These are phyloP conservation scores for Cyclotella cryptica DNA, from an alignment of 108 stramenopile species.

Conservation along the genomic window DNA sequence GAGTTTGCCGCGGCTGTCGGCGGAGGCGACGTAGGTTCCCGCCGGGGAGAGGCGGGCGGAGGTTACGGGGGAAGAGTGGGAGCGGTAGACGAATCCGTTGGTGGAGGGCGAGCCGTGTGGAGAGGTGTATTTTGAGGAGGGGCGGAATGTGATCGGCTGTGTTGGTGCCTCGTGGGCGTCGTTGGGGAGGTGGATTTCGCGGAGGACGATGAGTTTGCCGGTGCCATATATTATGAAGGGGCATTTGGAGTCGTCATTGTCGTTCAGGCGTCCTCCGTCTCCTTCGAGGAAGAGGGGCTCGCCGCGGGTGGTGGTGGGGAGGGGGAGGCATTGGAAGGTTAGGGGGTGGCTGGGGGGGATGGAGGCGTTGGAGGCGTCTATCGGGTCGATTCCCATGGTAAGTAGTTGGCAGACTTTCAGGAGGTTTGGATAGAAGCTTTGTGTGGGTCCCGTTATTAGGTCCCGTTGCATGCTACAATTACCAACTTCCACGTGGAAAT, in stretches of 20 bases:
- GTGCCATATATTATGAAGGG: slow-evolving; percentile 69
- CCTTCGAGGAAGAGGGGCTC: slow-evolving; percentile 77
- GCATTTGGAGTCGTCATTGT: slow-evolving; percentile 32
- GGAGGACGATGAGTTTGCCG: slow-evolving; percentile 66
- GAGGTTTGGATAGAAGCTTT: too few relatives aligned
- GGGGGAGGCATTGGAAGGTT: slow-evolving; percentile 56
- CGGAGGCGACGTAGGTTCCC: slow-evolving; percentile 92
- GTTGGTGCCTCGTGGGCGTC: neutral
- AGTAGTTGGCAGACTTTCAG: too few relatives aligned
- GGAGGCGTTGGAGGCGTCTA: slow-evolving; percentile 77
- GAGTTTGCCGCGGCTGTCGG: slow-evolving; percentile 85
- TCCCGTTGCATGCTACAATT: too few relatives aligned
- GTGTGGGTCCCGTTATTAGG: too few relatives aligned
- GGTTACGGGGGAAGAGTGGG: slow-evolving; percentile 84
- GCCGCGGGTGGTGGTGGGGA: slow-evolving; percentile 75
- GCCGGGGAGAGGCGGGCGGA: slow-evolving; percentile 78
- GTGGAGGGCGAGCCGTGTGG: slow-evolving; percentile 31
- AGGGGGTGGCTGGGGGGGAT: slow-evolving; percentile 71
- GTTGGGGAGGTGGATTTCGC: slow-evolving; percentile 42
- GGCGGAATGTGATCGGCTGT: neutral
- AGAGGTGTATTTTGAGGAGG: slow-evolving; percentile 9
- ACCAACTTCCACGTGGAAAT: too few relatives aligned
- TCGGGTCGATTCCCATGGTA: slow-evolving; percentile 44
- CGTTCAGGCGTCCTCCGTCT: slow-evolving; percentile 61
- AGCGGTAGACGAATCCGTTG: slow-evolving; percentile 89